phyloP scores from a whole-genome alignment of 2,329 filamentous ascomycete genomes.

The Nigrospora osmanthi region DNA sequence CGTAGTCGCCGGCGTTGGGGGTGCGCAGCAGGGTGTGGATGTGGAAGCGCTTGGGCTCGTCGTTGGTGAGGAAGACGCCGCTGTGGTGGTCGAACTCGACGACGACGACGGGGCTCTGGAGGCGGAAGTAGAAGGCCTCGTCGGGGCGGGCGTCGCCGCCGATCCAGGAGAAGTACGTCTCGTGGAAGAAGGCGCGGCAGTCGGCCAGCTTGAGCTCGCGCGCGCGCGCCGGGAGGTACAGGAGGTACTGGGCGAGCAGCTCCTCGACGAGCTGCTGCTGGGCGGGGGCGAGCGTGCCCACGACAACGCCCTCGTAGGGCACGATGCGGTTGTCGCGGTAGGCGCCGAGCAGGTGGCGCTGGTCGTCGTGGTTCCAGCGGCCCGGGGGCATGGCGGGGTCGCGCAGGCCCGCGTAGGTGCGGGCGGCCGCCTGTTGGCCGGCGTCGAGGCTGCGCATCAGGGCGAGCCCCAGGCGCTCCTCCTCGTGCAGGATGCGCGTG shows the following conservation, averaged over 20 bases:
- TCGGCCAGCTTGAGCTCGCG: conserved; percentile 46
- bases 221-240: conserved; percentile 56
- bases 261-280: conserved; percentile 48
- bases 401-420: conserved; percentile 50
- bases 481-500: conserved; percentile 56
- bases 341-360: conserved; percentile 70
- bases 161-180: conserved; percentile 78
- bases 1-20: conserved; percentile 73
- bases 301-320: conserved; percentile 61
- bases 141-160: conserved; percentile 59
- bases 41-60: conserved; percentile 68
- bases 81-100: conserved; percentile 76
- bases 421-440: conserved; percentile 39
- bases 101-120: conserved; percentile 69
- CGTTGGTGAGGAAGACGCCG: conserved; percentile 68
- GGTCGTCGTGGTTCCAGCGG: conserved; percentile 75
- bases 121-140: conserved; percentile 63
- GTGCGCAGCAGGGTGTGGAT: conserved; percentile 67
- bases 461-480: conserved; percentile 56
- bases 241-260: conserved; percentile 57
- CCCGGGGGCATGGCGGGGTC: conserved; percentile 60
- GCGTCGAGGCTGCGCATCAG: conserved; percentile 58
- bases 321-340: conserved; percentile 72
- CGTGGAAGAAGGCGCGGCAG: conserved; percentile 46
- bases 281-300: conserved; percentile 34